phyloP scores from a whole-genome alignment of 345 rosid genomes.

The Eucalyptus camaldulensis region DNA sequence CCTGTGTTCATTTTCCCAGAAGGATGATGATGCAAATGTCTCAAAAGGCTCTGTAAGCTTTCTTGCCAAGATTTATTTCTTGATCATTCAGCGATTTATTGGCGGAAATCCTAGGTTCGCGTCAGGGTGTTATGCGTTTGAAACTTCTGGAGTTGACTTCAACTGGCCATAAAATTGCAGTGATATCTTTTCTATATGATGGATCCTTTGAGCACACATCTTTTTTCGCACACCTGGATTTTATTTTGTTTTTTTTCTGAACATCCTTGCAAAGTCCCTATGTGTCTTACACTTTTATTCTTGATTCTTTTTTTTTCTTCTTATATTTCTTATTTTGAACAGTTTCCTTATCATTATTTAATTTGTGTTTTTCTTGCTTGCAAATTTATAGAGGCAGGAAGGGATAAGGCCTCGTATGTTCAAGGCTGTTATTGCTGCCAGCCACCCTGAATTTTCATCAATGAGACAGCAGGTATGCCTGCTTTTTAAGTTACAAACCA shows the following conservation, averaged over 20 bases:
- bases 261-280: background rate
- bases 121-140: background rate
- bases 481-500: background rate
- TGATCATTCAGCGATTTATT: background rate
- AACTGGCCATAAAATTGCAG: background rate
- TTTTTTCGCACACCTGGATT: background rate
- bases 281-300: background rate
- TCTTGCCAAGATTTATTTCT: slow-evolving; percentile 2
- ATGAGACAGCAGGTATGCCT: slow-evolving; percentile 88
- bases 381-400: slow-evolving; percentile 60
- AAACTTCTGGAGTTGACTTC: background rate
- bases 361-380: background rate
- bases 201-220: background rate
- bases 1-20: slow-evolving; percentile 21
- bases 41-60: slow-evolving; percentile 11
- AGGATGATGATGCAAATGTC: slow-evolving; percentile 20
- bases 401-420: slow-evolving; percentile 98
- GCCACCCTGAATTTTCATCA: slow-evolving; percentile 90
- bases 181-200: background rate
- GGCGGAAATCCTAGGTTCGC: background rate
- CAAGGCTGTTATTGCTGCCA: slow-evolving; percentile 88
- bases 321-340: background rate
- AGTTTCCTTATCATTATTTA: background rate
- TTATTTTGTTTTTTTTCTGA: background rate
- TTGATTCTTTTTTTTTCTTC: background rate